phyloP scores from a whole-genome alignment of 306 rosid species.

The Arachis hypogaea region DNA sequence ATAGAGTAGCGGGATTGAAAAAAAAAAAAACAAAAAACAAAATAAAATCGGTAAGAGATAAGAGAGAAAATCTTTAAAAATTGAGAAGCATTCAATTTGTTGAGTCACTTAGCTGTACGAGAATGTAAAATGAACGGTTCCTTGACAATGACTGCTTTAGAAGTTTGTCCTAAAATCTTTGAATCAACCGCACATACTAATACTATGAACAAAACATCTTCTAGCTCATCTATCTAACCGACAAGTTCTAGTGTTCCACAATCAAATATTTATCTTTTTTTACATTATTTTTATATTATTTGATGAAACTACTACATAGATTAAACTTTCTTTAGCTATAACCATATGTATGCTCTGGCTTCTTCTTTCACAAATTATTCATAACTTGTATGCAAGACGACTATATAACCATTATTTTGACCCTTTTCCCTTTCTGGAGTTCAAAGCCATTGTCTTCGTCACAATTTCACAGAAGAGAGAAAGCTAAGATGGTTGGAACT shows the following conservation, averaged over 20 bases:
- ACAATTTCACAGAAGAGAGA: not conserved
- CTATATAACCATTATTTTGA: not conserved
- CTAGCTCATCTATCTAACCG: not conserved
- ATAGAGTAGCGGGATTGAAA: too few relatives aligned
- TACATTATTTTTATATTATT: not conserved
- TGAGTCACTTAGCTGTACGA: not conserved
- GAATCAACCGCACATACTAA: conserved; percentile 10
- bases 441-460: conserved; percentile 21
- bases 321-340: not conserved
- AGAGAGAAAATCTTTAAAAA: not conserved
- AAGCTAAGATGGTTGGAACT: not conserved
- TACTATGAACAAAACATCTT: not conserved
- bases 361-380: not conserved
- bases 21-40: not conserved
- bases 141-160: conserved; percentile 24
- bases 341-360: not conserved
- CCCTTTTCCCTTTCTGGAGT: not conserved
- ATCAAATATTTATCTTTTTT: not conserved
- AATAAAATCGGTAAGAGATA: not conserved
- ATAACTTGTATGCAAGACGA: not conserved
- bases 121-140: not conserved
- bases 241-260: not conserved
- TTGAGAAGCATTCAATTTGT: not conserved
- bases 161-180: conserved; percentile 5
- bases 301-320: not conserved